Evolutionary conservation across 78 protist species (phyloP), one percentile per base, ranked within the genome.

Genomic region (Guillardia theta): DNA sequence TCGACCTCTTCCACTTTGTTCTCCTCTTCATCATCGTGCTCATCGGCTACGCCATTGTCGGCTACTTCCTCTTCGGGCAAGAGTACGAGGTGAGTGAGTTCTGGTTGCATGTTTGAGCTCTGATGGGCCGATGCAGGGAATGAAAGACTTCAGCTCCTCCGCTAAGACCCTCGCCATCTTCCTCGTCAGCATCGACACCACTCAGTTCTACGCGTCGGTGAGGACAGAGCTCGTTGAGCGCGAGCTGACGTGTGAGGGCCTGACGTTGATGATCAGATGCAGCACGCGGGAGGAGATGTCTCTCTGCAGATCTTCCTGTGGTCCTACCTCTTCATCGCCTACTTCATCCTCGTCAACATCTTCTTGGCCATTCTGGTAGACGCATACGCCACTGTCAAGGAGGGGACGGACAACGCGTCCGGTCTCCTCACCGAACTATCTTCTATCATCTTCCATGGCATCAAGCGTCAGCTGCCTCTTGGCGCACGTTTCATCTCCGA

Each of bases 1-100:
- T 41, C 47, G 93, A 88, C 64, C 54, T 88, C 46, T 15, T 48
- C 6, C 93, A 88, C 93, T 88, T 88, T n/a, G 2, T 88, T 24
- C 18, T 48, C 30, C 64, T 88, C 39, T 48, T 88, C 93, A 10
- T 8, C 93, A 0, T 88, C 44, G 9, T 88, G 27, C 18, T 12
- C 70, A 36, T 88, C 36, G 54, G 93, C 39, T 88, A 43, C 64
- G 70, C 64, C 24, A 9, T 24, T 24, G 12, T 43, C 33, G 62
- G 76, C 54, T 15, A 27, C 36, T 4, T 88, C 4, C 54, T 88
- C 46, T 88, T 88, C 39, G 93, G 93, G 9, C 93, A n/a, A n/a
- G n/a, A n/a, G n/a, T n/a, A n/a, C n/a, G n/a, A n/a, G n/a, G n/a
- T n/a, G n/a, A n/a, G n/a, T n/a, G n/a, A n/a, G n/a, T n/a, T n/a